Base-by-base conservation (phyloP, 1,139 yeast genomes). In the Pichia sp. region DNA sequence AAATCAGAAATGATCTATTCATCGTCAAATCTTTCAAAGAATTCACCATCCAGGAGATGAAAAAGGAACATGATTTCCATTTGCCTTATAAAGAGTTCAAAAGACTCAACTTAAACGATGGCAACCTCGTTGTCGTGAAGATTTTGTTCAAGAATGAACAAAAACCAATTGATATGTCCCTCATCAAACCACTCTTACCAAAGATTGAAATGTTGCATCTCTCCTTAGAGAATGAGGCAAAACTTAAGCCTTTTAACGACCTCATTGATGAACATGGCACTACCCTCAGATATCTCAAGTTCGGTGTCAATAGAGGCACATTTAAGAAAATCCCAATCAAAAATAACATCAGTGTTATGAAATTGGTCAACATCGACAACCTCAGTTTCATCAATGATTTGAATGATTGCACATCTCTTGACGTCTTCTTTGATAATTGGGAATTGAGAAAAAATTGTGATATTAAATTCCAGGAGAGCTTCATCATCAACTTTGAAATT, bases 341-440 rank as follows among this genome's bases (percentile, higher is more conserved):
- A 30, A 48, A 46, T 29, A 43, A 49, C 14, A 45, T 51, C 15
- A 44, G 50, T 17, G 37, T 42, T 8, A 41, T 52, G 40, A 52
- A 52, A 39, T 40, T 52, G 17, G 56, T 52, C 27, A 51, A 50
- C 31, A 48, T 52, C 17, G 55, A 52, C 34, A 51, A 51, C 37
- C 41, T 52, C 14, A 46, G 49, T 31, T 52, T 52, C 23, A 44
- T 52, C 13, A 49, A 48, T 40, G 46, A 47, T 26, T 37, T 51
- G 22, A 35, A 38, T 29, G 36, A 38, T 19, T 47, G 51, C 31
- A 41, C 44, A 14, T 51, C 55, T 4, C 31, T 51, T 11, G 56
- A 52, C 35, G 54, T 52, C 7, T 52, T 52, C 24, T 52, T 52
- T 31, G 56, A 52, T 38, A 52, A 52, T 31, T 51, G 55, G 55